phyloP scores from a whole-genome alignment of 768 basidiomycete species.

The Imleria badia region DNA sequence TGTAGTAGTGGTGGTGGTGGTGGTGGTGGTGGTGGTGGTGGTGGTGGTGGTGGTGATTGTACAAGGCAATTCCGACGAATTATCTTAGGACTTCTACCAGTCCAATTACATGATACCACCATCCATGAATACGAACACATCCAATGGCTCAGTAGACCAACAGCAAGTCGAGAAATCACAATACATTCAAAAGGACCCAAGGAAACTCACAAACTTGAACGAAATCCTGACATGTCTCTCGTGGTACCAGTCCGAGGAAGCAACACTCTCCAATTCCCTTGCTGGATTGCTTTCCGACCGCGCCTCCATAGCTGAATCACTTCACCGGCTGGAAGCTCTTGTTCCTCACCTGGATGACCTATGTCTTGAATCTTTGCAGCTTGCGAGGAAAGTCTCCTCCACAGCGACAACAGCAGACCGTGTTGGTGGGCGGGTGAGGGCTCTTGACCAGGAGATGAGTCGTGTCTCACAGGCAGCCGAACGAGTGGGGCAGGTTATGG shows the following conservation, averaged over 20 bases:
- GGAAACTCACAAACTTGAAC: conserved; percentile 55
- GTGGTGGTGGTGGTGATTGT: no score
- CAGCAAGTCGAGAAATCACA: conserved; percentile 6
- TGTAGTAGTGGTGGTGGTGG: no score
- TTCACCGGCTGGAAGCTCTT: conserved; percentile 61
- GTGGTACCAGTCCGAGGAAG: conserved; percentile 72
- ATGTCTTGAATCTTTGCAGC: conserved; percentile 51
- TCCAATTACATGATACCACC: background rate
- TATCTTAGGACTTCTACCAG: no score
- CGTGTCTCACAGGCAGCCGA: conserved; percentile 89
- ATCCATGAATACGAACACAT: conserved; percentile 13
- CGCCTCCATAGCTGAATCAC: conserved; percentile 61
- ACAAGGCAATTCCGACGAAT: no score
- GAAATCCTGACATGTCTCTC: conserved; percentile 78
- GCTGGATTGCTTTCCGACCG: conserved; percentile 67
- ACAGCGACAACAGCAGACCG: conserved; percentile 82
- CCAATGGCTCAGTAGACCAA: conserved; percentile 9
- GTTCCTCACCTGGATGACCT: conserved; percentile 64
- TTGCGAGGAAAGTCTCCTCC: conserved; percentile 59
- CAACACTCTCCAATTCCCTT: conserved; percentile 71
- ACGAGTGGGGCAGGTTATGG: conserved; percentile 89
- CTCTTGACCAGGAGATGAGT: conserved; percentile 91
- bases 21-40: no score
- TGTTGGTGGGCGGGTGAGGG: conserved; percentile 87
- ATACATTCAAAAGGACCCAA: conserved; percentile 23